These are phyloP conservation scores for Pugionium cornutum DNA, from an alignment of 345 rosid genomes.

Conservation along the genomic window DNA sequence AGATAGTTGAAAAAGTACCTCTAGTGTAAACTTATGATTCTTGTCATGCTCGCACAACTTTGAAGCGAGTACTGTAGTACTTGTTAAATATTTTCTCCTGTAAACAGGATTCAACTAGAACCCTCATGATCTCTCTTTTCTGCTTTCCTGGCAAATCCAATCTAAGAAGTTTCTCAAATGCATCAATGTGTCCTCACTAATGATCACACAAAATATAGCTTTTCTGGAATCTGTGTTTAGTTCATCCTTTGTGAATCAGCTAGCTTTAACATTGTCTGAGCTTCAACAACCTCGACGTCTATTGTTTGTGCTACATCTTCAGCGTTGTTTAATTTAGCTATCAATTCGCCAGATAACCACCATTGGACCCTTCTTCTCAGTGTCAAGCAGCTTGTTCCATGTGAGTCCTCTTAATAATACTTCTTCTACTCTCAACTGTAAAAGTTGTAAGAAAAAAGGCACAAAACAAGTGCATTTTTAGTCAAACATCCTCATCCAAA, in stretches of 20 bases:
- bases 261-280: slow-evolving; percentile 88
- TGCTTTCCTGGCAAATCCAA: slow-evolving; percentile 83
- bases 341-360: slow-evolving; percentile 77
- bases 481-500: slow-evolving; percentile 11
- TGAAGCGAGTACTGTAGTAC: slow-evolving; percentile 73
- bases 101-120: slow-evolving; percentile 82
- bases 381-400: slow-evolving; percentile 91
- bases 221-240: slow-evolving; percentile 71
- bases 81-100: slow-evolving; percentile 87
- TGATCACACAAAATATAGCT: slow-evolving; percentile 89
- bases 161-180: slow-evolving; percentile 85
- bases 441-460: slow-evolving; percentile 3
- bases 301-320: slow-evolving; percentile 80
- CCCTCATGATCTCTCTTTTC: slow-evolving; percentile 94
- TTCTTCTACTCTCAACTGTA: slow-evolving; percentile 71
- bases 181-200: slow-evolving; percentile 86
- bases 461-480: no score
- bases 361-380: slow-evolving; percentile 88
- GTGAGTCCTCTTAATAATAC: slow-evolving; percentile 70
- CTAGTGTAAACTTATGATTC: slow-evolving; percentile 84
- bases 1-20: slow-evolving; percentile 48
- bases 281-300: slow-evolving; percentile 78
- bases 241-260: slow-evolving; percentile 92
- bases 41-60: slow-evolving; percentile 85
- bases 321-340: slow-evolving; percentile 42